These are phyloP conservation scores for Saccharum officinarum DNA, from an alignment of 176 grass and related monocot species.

Conservation along the genomic window DNA sequence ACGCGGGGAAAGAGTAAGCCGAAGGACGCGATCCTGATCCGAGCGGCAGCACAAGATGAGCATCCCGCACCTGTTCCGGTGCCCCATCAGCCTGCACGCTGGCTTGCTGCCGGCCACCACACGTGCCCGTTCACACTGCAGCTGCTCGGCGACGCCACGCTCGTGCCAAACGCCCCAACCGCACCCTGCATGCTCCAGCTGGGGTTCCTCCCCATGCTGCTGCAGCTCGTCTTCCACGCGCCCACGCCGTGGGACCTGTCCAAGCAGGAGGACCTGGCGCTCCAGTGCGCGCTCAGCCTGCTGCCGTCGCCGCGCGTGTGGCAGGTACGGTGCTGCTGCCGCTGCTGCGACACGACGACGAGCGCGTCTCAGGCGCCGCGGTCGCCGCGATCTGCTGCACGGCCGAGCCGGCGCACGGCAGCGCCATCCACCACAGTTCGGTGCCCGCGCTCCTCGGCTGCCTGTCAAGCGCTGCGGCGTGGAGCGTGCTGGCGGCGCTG, in stretches of 20 bases:
- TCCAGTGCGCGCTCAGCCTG: constrained; percentile 65
- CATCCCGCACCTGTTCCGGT: constrained; percentile 88
- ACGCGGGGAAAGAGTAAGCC: too few species aligned
- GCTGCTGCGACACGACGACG: too few species aligned
- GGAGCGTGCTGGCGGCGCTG: constrained; percentile 45
- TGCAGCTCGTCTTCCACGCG: constrained; percentile 58
- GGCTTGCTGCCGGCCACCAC: constrained; percentile 76
- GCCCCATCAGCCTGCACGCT: constrained; percentile 69
- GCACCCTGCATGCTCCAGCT: constrained; percentile 76
- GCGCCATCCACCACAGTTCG: too few species aligned
- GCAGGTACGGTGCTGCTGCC: not conserved
- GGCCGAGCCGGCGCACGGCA: too few species aligned
- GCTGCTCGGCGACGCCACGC: constrained; percentile 53
- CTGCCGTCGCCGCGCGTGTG: constrained; percentile 49
- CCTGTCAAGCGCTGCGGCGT: constrained; percentile 21
- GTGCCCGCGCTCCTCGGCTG: constrained; percentile 32
- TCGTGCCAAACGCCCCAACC: constrained; percentile 58
- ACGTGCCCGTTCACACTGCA: constrained; percentile 96
- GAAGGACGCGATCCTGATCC: too few species aligned
- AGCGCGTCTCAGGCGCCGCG: too few species aligned
- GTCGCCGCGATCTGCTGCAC: too few species aligned
- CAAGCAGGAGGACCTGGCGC: constrained; percentile 42
- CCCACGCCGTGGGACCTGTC: not conserved
- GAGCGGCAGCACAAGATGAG: constrained; percentile 43
- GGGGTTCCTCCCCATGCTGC: constrained; percentile 64